These are phyloP conservation scores for Mycena haematopus DNA, from an alignment of 768 basidiomycete species.

Conservation along the genomic window DNA sequence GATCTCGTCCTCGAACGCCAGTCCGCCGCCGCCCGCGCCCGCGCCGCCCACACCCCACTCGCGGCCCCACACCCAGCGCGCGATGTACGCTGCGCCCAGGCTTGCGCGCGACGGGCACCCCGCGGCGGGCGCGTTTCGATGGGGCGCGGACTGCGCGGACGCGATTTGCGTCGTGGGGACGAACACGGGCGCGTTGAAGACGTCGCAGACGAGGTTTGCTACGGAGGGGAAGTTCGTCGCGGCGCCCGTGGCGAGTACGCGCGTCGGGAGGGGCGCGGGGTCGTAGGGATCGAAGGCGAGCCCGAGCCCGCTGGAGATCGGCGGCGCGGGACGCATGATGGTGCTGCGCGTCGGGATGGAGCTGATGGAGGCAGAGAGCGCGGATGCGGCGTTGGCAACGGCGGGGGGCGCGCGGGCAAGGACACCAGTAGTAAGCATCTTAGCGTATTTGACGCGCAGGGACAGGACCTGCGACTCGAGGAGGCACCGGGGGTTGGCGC, in stretches of 20 bases:
- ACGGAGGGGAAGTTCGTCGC: constrained; percentile 87
- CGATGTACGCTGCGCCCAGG: constrained; percentile 78
- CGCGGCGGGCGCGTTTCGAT: constrained; percentile 74
- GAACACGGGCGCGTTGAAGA: constrained; percentile 83
- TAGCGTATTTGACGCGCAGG: constrained; percentile 84
- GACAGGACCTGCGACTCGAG: constrained; percentile 82
- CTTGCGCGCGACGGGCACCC: constrained; percentile 76
- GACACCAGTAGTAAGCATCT: constrained; percentile 72
- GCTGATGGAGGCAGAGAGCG: constrained; percentile 35
- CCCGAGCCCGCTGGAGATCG: constrained; percentile 55
- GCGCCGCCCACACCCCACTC: constrained; percentile 50
- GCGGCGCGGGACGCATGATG: constrained; percentile 36
- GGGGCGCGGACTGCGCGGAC: constrained; percentile 72
- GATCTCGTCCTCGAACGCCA: constrained; percentile 89
- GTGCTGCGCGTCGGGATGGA: constrained; percentile 40
- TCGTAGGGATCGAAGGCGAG: constrained; percentile 85
- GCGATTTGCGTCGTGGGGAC: constrained; percentile 80
- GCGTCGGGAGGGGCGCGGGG: constrained; percentile 62
- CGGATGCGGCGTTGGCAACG: neutral
- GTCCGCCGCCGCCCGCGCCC: constrained; percentile 40
- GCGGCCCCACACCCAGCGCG: constrained; percentile 86
- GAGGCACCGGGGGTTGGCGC: constrained; percentile 87
- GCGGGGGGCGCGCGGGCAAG: constrained; percentile 45
- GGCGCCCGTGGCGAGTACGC: constrained; percentile 77
- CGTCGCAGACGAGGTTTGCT: constrained; percentile 78